A percentile compares a stretch with the other conserved stretches of the same genome.
phyloP scores from a whole-genome alignment of 169 alveolate genomes.

The Perkinsus chesapeaki region DNA sequence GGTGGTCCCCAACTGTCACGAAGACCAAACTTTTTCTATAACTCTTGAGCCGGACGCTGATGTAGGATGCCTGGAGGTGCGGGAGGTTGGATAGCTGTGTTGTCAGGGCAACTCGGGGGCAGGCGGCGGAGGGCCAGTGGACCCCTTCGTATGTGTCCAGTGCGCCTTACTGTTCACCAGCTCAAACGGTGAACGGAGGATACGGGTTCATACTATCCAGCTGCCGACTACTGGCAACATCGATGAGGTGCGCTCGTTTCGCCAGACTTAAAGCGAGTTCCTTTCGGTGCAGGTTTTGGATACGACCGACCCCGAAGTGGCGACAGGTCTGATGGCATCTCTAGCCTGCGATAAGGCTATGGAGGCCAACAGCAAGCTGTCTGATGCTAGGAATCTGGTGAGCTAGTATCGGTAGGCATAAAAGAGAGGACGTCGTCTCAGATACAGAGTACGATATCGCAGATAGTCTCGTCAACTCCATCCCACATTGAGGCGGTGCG shows the following conservation, averaged over 20 bases:
- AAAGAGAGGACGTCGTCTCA: not conserved
- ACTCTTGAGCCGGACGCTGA: constrained; percentile 68
- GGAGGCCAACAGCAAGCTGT: constrained; percentile 52
- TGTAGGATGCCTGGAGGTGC: constrained; percentile 28
- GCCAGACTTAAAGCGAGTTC: not conserved
- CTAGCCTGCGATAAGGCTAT: not conserved
- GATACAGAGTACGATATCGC: constrained; percentile 57
- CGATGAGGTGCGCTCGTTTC: constrained; percentile 24
- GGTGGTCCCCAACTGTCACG: constrained; percentile 79
- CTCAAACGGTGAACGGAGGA: constrained; percentile 94
- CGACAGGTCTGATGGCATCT: constrained; percentile 27
- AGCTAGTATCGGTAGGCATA: not conserved
- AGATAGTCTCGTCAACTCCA: constrained; percentile 30
- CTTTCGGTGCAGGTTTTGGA: constrained; percentile 21
- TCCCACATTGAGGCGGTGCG: constrained; percentile 28
- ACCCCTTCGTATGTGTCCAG: constrained; percentile 81
- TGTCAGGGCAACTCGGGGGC: not conserved
- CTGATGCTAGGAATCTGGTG: constrained; percentile 55
- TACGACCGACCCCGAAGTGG: constrained; percentile 60
- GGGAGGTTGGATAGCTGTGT: constrained; percentile 1
- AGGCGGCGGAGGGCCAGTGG: constrained; percentile 12
- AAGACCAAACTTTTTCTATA: constrained; percentile 72
- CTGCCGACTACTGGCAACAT: constrained; percentile 81
- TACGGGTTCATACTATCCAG: constrained; percentile 89
- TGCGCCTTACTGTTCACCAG: constrained; percentile 92